Base-by-base conservation (phyloP, 2,329 filamentous ascomycete genomes). In the Blumeria graminis region DNA sequence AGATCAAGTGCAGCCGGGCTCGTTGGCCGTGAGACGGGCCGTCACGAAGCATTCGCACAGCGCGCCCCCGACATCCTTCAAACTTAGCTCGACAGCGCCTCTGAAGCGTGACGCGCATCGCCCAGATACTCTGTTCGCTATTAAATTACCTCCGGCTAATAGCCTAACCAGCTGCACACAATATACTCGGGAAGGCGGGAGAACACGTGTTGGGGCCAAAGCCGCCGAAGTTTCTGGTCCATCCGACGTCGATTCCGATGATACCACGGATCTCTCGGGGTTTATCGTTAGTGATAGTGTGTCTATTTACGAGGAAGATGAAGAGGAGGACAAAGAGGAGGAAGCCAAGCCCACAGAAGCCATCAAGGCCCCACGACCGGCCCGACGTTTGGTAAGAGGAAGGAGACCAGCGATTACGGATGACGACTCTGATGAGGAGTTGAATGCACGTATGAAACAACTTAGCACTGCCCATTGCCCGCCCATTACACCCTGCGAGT, bases 241-340 rank as follows among this genome's bases (percentile, higher is more conserved):
- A 28, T 28, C 22, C 4, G 22, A 28, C 22, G 22, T 28, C 22
- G 51, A 58, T 18, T 57, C 46, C 14, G 57, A 61, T 0, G 60
- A 60, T 32, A 60, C 56, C 3, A 62, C 61, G 45, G 60, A 56
- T 10, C 11, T 67, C 2, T 65, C 65, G 0, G 64, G 65, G 58
- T 66, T 67, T 43, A 62, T 67, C 38, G 64, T 65, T 5, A 58
- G 62, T 46, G 63, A 65, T 43, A 62, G 60, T 52, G 22, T 28
- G 22, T 57, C 58, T 6, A 57, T 59, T 39, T 48, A 62, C 8
- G 60, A 62, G 1, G 60, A 64, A 39, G 61, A 63, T 28, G 22
- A 28, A 28, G 22, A 28, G 4, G 22, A 28, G 4, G 22, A 28
- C 22, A 28, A 4, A 28, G 22, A 28, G 22, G 6, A 60, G 59